These are phyloP conservation scores for Allium sativum DNA, from an alignment of 106 monocot species.

Conservation along the genomic window DNA sequence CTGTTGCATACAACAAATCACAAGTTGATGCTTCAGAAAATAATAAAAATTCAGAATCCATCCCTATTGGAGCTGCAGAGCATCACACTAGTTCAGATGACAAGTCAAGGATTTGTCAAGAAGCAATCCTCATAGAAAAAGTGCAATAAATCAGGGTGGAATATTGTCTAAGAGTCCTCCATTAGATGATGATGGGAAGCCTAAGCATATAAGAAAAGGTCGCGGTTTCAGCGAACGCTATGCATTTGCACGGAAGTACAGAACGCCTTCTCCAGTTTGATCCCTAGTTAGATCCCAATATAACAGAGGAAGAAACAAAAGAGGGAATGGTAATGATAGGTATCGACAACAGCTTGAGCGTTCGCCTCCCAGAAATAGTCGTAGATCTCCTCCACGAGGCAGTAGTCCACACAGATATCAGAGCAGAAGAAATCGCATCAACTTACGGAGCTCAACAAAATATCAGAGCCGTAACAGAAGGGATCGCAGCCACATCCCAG, in stretches of 20 bases:
- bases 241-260: conserved; percentile 30
- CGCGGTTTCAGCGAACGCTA: conserved; percentile 38
- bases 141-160: neutral
- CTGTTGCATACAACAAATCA: conserved; percentile 6
- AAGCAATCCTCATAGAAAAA: conserved; percentile 8
- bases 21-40: conserved; percentile 9
- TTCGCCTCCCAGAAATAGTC: conserved; percentile 22
- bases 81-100: conserved; percentile 13
- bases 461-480: conserved; percentile 5
- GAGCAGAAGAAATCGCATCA: conserved; percentile 20
- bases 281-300: conserved; percentile 21
- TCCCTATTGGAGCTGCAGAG: conserved; percentile 3
- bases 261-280: conserved; percentile 39
- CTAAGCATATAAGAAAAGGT: conserved; percentile 38
- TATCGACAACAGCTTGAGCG: conserved; percentile 14
- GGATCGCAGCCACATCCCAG: conserved; percentile 24
- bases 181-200: conserved; percentile 1
- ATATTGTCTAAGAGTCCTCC: conserved; percentile 19
- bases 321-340: conserved; percentile 17
- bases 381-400: conserved; percentile 13
- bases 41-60: conserved; percentile 1
- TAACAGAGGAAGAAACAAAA: conserved; percentile 27
- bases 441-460: conserved; percentile 19
- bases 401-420: conserved; percentile 19
- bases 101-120: conserved; percentile 6